Evolutionary conservation across 345 rosid species (phyloP), one percentile per base, ranked within the genome.

Genomic region (Camelina neglecta): DNA sequence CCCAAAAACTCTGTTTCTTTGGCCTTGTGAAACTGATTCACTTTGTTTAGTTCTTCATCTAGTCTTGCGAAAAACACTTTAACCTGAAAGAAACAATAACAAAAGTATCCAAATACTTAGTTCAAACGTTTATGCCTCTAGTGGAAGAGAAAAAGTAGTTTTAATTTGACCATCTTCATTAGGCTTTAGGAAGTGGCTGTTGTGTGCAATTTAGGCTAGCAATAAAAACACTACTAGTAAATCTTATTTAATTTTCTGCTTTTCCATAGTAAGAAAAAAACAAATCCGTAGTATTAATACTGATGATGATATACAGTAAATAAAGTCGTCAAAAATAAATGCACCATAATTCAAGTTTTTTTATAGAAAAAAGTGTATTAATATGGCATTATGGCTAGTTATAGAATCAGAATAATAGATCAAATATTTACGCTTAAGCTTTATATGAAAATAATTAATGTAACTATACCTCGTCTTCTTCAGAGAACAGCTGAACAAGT

Each of bases 391-490:
- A 59, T 18, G 36, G 58, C 56, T 58, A 70, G 20, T 54, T 54
- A 44, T 71, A 24, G 16, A 12, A 48, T 21, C 16, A 7, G 2
- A 71, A 15, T 8, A 60, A 35, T 59, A 47, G 0, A 48, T 15
- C 23, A 48, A 71, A 7, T 4, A 47, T 8, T 35, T 47, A 58
- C 18, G 65, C 11, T 36, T 44, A 2, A 44, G 57, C 44, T 8
- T 70, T 31, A 60, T 36, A 56, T 10, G 1, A 10, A 9, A 48
- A 16, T 48, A 6, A 35, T 36, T 21, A 20, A 60, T 54, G 29
- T 71, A 65, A 41, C 16, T 44, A 60, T 83, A 93, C 99, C 96
- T 90, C 98, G 67, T 95, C 97, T 84, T 93, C 99, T 79, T 89
- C 98, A 0, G 97, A 88, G 72, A 95, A 95, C 62, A 93, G 69